Evolutionary conservation across 2,329 filamentous ascomycete species (phyloP), one percentile per base, ranked within the genome.

Genomic region (Raffaelea albimanens): DNA sequence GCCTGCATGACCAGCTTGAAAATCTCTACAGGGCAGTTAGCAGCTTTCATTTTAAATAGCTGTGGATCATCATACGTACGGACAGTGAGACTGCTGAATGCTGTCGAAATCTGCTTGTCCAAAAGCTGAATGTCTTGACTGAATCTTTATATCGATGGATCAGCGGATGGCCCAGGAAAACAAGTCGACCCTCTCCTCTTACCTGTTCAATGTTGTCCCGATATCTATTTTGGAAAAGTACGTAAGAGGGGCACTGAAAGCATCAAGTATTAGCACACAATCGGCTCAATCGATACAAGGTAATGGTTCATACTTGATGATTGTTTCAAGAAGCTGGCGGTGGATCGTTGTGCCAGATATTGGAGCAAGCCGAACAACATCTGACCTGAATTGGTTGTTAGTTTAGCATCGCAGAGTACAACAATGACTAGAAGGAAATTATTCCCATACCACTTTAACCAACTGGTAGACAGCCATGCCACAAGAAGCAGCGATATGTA

Each of bases 91-190:
- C 60, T 56, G 14, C 59, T 55, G 10, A 70, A 46, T 1, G 64
- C 64, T 0, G 61, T 48, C 2, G 67, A 63, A 3, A 73, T 57
- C 44, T 64, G 59, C 23, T 64, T 69, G 49, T 72, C 69, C 2
- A 72, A 54, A 16, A 70, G 61, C 43, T 66, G 61, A 7, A 70
- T 65, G 34, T 72, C 67, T 53, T 72, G 66, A 9, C 63, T 67
- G 50, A 72, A 71, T 47, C 65, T 67, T 38, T 29, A 43, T 2
- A 13, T 16, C 23, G 22, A 56, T 11, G 45, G 42, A 21, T 38
- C n/a, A 22, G 10, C 11, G 4, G 13, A 43, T 40, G n/a, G 11
- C 25, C 48, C 29, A 43, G 31, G 19, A 25, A 43, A 38, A 2
- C 16, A 39, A 31, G 3, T 4, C 14, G 3, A n/a, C 14, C 5